These are phyloP conservation scores for Hericium coralloides DNA, from an alignment of 768 basidiomycete genomes.

Conservation along the genomic window DNA sequence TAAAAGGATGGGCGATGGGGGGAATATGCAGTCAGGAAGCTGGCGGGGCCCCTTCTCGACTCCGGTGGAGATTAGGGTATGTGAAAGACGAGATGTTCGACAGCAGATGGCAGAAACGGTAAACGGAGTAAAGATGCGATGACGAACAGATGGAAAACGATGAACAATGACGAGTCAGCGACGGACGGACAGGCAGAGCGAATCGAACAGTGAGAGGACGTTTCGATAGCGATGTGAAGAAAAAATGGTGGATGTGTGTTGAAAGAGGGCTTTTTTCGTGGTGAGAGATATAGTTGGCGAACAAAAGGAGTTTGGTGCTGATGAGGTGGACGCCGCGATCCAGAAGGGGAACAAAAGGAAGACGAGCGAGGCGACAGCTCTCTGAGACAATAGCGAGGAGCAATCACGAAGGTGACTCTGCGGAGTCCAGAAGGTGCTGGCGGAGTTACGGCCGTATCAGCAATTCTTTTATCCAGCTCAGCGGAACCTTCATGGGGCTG, in stretches of 20 bases:
- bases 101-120: neutral
- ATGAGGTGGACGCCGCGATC: neutral
- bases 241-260: slow-evolving; percentile 20
- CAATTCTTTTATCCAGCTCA: neutral
- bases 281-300: slow-evolving; percentile 13
- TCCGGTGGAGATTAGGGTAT: neutral
- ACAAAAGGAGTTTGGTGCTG: slow-evolving; percentile 18
- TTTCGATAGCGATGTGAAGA: slow-evolving; percentile 24
- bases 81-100: slow-evolving; percentile 2
- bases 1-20: neutral
- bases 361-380: neutral
- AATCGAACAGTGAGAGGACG: slow-evolving; percentile 21
- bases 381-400: slow-evolving; percentile 17
- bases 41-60: neutral
- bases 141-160: slow-evolving; percentile 24
- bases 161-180: slow-evolving; percentile 20
- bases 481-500: slow-evolving; percentile 6
- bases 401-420: slow-evolving; percentile 8
- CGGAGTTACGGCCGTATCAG: slow-evolving; percentile 10
- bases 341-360: neutral
- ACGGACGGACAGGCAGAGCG: slow-evolving; percentile 22
- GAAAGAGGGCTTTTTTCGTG: slow-evolving; percentile 6
- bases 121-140: slow-evolving; percentile 12
- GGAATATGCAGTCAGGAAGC: neutral
- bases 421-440: slow-evolving; percentile 15